Base-by-base conservation (phyloP, 192 early-diverging fungal species). In the Coemansia sp. region DNA sequence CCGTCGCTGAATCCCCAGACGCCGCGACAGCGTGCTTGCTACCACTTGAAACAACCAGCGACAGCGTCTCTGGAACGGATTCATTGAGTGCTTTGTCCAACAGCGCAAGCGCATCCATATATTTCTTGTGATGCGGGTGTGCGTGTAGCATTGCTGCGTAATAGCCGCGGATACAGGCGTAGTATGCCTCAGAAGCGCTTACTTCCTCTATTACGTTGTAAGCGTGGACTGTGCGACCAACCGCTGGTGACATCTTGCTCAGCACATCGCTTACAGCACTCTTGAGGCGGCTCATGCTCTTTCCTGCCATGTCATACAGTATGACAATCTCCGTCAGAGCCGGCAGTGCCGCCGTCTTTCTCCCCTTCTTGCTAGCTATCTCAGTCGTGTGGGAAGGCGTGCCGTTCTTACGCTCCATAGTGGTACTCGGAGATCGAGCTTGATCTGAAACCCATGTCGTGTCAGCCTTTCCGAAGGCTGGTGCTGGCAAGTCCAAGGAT, bases 61-160 rank as follows among this genome's bases (percentile, higher is more conserved):
- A n/a, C 28, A 35, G 28, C 3, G 64, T 68, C 25, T 43, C 56
- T 31, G 77, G 68, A 18, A 68, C 51, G 2, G 40, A 28, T 28
- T 71, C 68, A 7, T 59, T n/a, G 35, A 67, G 64, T 16, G 60
- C 64, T 21, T 51, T 28, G 65, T 74, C 65, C 26, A 74, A 65
- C 26, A 79, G 77, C 9, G 77, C 77, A 33, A 79, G 72, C 12
- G 77, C 26, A 52, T 74, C 77, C 30, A 58, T 25, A 31, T 61
- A 58, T 40, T 40, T 52, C 7, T 30, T 42, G 58, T 74, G 62
- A 18, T 34, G 49, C 5, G 68, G 57, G 58, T 68, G 66, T 6
- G 68, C 72, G 40, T 79, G 77, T 21, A 71, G 55, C 15, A 55
- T 56, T 1, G 72, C 77, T 0, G 68, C 58, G 34, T 74, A 68